Evolutionary conservation across 2,329 filamentous ascomycete genomes (phyloP), one percentile per base, ranked within the genome.

Genomic region (Neofusicoccum cordaticola): DNA sequence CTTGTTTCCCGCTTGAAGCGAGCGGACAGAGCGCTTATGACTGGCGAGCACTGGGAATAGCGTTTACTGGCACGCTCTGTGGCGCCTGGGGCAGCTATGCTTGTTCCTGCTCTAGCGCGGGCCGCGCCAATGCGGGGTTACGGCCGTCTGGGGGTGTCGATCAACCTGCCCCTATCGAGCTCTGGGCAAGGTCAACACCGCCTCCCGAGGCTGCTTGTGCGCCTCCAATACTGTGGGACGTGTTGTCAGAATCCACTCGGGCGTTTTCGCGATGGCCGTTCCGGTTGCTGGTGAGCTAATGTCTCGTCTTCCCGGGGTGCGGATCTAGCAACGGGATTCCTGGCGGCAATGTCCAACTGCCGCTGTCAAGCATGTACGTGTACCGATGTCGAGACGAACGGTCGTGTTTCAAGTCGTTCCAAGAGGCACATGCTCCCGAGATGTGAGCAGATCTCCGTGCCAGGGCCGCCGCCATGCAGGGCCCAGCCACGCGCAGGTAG

Each of bases 141-240:
- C 53, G 15, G 27, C 53, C 53, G 53, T 45, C 39, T 19, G 27
- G 13, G 41, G n/a, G 53, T 9, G 53, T 58, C 53, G 53, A 58
- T 58, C 53, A 44, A 58, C 53, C 53, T 58, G 53, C 53, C 53
- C 22, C n/a, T 42, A 58, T 58, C 41, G 41, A 58, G 53, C 39
- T 35, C 15, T n/a, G 41, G 53, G 27, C 41, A 34, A n/a, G 53
- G 41, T 58, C 53, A 45, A 57, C 22, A 7, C 22, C 37, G 37
- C 39, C 39, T 27, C 37, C 52, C 52, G 39, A 57, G 52, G 53
- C 39, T 44, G 12, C 53, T 44, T 34, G 39, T 44, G 53, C 41
- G 11, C 39, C 6, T 31, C 12, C 19, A 15, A 5, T 15, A 39
- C 11, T 56, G n/a, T 4, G 34, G 15, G 45, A 39, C 35, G 13